Percentiles rank a stretch among this genome's conserved stretches.
These are phyloP conservation scores for Halenospora varia DNA, from an alignment of 495 filamentous ascomycete genomes.

Conservation along the genomic window DNA sequence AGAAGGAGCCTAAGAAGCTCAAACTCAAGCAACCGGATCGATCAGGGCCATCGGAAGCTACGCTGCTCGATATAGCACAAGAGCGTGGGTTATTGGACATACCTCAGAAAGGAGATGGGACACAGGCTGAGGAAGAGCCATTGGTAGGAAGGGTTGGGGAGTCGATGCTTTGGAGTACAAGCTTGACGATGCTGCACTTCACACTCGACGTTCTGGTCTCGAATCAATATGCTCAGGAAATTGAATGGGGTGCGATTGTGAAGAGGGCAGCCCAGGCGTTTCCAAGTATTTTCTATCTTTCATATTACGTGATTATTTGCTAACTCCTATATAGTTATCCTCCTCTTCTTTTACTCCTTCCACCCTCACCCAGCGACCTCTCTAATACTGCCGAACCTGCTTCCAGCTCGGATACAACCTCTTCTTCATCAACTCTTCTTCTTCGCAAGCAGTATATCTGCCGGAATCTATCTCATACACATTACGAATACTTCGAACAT, in stretches of 20 bases:
- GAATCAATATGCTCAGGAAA: slow-evolving; percentile 76
- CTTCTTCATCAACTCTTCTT: slow-evolving; percentile 58
- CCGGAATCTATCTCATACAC: slow-evolving; percentile 74
- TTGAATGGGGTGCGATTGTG: slow-evolving; percentile 54
- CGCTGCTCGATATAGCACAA: slow-evolving; percentile 61
- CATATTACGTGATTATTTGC: slow-evolving; percentile 30
- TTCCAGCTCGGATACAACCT: slow-evolving; percentile 40
- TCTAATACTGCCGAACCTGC: slow-evolving; percentile 35
- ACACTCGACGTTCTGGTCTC: slow-evolving; percentile 88
- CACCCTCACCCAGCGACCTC: slow-evolving; percentile 48
- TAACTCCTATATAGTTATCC: slow-evolving; percentile 44
- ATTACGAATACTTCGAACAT: slow-evolving; percentile 77
- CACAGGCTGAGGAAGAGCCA: slow-evolving; percentile 25
- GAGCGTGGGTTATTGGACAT: slow-evolving; percentile 48
- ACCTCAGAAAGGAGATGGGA: slow-evolving; percentile 27
- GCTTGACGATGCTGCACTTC: slow-evolving; percentile 77
- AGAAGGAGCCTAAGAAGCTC: slow-evolving; percentile 37
- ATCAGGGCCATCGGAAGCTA: slow-evolving; percentile 47
- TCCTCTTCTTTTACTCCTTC: slow-evolving; percentile 55
- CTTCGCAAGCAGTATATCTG: slow-evolving; percentile 44
- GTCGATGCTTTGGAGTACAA: slow-evolving; percentile 63
- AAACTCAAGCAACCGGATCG: slow-evolving; percentile 58
- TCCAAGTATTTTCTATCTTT: slow-evolving; percentile 33
- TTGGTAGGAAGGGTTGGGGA: slow-evolving; percentile 49
- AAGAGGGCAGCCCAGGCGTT: slow-evolving; percentile 45